Evolutionary conservation across 2,329 filamentous ascomycete genomes (phyloP), one percentile per base, ranked within the genome.

Genomic region (Coniella lustricola): DNA sequence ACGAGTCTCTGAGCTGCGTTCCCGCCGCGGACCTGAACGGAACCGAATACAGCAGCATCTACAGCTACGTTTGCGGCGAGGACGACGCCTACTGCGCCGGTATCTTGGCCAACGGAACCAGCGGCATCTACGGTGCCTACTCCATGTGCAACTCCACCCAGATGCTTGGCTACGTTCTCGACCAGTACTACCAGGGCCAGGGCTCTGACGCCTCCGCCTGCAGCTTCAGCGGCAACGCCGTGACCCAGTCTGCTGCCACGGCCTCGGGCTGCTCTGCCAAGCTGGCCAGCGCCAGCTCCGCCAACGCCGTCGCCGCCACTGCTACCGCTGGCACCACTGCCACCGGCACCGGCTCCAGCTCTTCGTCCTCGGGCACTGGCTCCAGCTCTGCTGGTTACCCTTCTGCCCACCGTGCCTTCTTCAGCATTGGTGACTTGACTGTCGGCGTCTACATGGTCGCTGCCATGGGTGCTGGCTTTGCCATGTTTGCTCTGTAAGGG

Each of bases 91-190:
- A 77, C 56, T 93, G 88, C 69, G 68, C 66, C 20, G 87, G 83
- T 47, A 89, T 93, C 67, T 71, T 67, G 55, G 75, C 74, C 56
- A 85, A 90, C 67, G 76, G 76, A 44, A 79, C 76, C 51, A 76
- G 73, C 17, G 87, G 85, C 60, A 69, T 75, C 53, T 93, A 87
- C 66, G 87, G 87, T 57, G 78, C 85, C 41, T 89, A 87, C 74
- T 79, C 81, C 66, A 88, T 89, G 81, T 94, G 87, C 74, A 73
- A 74, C 57, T 61, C 78, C 59, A 74, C 75, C 57, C 75, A 87
- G 67, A 79, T 90, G 75, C 79, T 94, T 35, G 79, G 79, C 50
- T 90, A 79, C 64, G 84, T 81, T 42, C 77, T 90, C 56, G 81
- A 90, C 70, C 68, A 79, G 58, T 91, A 90, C 75, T 87, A 85